Base-by-base conservation (phyloP, 345 rosid species). In the Salix udensis region DNA sequence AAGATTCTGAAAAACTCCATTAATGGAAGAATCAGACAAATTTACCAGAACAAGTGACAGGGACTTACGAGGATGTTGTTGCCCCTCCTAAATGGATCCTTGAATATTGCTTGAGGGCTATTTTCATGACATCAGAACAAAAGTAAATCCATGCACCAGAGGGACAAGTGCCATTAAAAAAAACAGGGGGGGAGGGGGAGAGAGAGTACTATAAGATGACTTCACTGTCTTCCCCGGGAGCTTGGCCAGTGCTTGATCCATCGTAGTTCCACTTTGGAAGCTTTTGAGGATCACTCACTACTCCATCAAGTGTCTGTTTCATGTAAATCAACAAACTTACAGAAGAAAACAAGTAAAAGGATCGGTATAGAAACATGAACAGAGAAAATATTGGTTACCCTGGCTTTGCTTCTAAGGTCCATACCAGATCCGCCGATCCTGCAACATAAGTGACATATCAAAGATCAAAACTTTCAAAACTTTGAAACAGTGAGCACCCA, bases 61-160 rank as follows among this genome's bases (percentile, higher is more conserved):
- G 9, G 53, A 68, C 85, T 93, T 80, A 92, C 97, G 76, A 95
- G 91, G 79, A 93, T 93, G 77, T 95, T 86, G 88, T 88, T 93
- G 70, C 97, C 98, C 76, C 89, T 84, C 74, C 97, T 90, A 71
- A 95, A 95, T 5, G 98, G 98, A 68, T 95, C 97, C 81, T 76
- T 92, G 88, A 90, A 95, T 76, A 95, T 91, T 6, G 98, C 97
- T 11, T 71, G 74, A 1, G 74, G 74, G 74, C 62, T 71, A 24
- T 71, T 71, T 70, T 52, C 42, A 67, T 18, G 48, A 37, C 42
- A 52, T 16, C 15, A 42, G 12, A 62, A 23, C 26, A 61, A 70
- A 71, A 31, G 18, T n/a, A 28, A 23, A n/a, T 31, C 28, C 24
- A 68, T 21, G 23, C 28, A 39, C 34, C 9, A 53, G 48, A 68